A percentile compares a stretch with the other conserved stretches of the same genome.
phyloP scores from a whole-genome alignment of 2,329 filamentous ascomycete genomes.

The Ophiostoma triangulosporum region DNA sequence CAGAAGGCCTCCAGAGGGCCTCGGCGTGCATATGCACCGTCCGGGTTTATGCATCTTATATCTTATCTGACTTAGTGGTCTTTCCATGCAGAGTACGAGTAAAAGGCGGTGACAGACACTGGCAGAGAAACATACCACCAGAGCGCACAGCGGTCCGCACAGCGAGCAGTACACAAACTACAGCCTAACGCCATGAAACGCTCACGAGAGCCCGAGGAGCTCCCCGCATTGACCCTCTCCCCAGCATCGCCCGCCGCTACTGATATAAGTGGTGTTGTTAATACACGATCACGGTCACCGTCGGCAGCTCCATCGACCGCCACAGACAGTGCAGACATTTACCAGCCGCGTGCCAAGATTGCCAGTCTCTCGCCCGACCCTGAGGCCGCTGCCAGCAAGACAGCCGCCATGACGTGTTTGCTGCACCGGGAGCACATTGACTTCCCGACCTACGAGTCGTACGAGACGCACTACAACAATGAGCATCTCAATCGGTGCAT shows the following conservation, averaged over 20 bases:
- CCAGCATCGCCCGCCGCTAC: background rate
- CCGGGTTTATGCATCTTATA: background rate
- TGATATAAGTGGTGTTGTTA: background rate
- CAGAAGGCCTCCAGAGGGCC: background rate
- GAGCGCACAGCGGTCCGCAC: background rate
- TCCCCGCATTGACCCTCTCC: conserved; percentile 11
- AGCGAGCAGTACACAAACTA: background rate
- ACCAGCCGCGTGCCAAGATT: conserved; percentile 34
- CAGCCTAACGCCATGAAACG: conserved; percentile 38
- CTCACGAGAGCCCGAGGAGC: conserved; percentile 45
- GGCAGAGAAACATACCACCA: background rate
- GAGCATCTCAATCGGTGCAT: conserved; percentile 73
- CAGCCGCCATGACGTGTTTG: conserved; percentile 57
- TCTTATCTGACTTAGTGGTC: background rate
- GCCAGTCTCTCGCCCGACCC: conserved; percentile 41
- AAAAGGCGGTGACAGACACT: conserved; percentile 9
- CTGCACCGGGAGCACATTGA: conserved; percentile 57
- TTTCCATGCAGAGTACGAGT: background rate
- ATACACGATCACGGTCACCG: background rate
- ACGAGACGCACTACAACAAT: conserved; percentile 75
- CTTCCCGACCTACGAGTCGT: conserved; percentile 66
- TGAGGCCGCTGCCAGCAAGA: conserved; percentile 18
- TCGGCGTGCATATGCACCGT: background rate
- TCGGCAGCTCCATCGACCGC: background rate
- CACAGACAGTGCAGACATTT: conserved; percentile 3